Percentiles rank a stretch among this genome's conserved stretches.
These are phyloP conservation scores for Pseudogymnoascus sp. DNA, from an alignment of 2,329 filamentous ascomycete species.

Conservation along the genomic window DNA sequence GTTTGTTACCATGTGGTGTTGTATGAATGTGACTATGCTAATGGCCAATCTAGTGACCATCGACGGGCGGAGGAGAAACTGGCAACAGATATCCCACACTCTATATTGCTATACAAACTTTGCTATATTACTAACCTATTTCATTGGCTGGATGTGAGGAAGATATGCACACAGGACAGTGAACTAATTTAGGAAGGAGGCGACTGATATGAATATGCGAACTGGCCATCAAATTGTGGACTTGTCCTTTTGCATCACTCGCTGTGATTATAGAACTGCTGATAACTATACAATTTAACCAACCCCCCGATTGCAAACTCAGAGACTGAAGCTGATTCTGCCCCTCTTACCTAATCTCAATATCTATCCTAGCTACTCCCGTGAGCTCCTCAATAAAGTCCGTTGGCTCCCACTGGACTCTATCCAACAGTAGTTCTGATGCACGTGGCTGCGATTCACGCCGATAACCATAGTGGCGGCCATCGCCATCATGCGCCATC, in stretches of 20 bases:
- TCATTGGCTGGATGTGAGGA: background rate
- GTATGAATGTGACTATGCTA: background rate
- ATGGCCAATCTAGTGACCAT: background rate
- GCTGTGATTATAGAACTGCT: background rate
- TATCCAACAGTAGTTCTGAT: background rate
- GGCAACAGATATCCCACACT: background rate
- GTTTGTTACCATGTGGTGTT: background rate
- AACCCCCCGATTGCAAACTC: background rate
- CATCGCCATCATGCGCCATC: conserved; percentile 5
- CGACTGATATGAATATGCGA: background rate
- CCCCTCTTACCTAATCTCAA: conserved; percentile 29
- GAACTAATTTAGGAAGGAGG: background rate
- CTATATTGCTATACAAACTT: conserved; percentile 1
- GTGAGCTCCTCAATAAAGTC: conserved; percentile 32
- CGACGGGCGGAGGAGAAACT: background rate
- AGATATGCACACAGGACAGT: background rate
- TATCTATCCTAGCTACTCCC: conserved; percentile 34
- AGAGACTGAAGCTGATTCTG: background rate
- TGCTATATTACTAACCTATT: background rate
- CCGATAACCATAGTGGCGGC: background rate
- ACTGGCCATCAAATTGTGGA: background rate
- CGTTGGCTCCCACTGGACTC: background rate
- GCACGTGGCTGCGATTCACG: background rate
- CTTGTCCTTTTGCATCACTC: background rate
- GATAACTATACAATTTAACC: background rate